These are phyloP conservation scores for Houttuynia cordata DNA, from an alignment of 164 flowering plant species.

Conservation along the genomic window DNA sequence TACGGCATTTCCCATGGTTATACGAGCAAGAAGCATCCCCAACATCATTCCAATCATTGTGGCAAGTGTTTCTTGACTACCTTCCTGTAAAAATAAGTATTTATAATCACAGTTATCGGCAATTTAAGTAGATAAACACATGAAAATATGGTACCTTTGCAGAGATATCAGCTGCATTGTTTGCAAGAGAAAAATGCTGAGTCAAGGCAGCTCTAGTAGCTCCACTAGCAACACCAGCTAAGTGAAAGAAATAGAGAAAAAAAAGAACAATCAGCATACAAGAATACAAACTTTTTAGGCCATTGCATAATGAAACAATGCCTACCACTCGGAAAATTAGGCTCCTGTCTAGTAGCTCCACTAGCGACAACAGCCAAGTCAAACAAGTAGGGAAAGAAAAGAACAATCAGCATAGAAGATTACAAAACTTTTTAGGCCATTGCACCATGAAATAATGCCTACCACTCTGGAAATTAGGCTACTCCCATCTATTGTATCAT, in stretches of 20 bases:
- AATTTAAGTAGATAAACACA: background rate
- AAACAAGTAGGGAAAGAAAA: background rate
- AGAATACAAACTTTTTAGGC: background rate
- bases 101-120: background rate
- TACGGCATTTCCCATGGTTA: conserved; percentile 61
- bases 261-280: background rate
- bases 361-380: conserved; percentile 97
- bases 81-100: conserved; percentile 44
- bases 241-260: background rate
- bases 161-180: conserved; percentile 95
- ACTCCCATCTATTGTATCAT: background rate
- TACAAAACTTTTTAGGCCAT: background rate
- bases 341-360: conserved; percentile 70
- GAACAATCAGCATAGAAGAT: background rate
- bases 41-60: conserved; percentile 96
- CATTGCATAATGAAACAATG: background rate
- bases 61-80: conserved; percentile 97
- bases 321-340: background rate
- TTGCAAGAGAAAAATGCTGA: conserved; percentile 96
- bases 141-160: conserved; percentile 58
- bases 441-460: background rate
- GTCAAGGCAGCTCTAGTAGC: conserved; percentile 99
- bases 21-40: conserved; percentile 90
- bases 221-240: conserved; percentile 99
- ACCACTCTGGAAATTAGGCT: background rate